Evolutionary conservation across 306 rosid genomes (phyloP), one percentile per base, ranked within the genome.

Genomic region (Quercus dentata): DNA sequence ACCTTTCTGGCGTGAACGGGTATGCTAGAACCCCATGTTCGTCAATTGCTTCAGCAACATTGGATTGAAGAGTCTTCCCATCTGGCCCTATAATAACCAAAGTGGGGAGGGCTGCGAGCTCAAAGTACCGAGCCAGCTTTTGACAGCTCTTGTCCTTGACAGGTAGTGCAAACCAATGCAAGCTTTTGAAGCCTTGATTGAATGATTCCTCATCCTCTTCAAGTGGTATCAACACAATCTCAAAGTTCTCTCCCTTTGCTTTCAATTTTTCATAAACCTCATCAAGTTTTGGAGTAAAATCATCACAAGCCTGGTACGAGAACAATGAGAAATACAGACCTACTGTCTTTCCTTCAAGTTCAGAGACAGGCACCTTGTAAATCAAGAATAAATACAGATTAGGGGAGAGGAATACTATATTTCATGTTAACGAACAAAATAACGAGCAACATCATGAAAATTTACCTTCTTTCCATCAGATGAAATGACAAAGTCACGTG

Each of bases 121-220:
- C 91, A 73, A 93, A 88, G 83, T 88, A 87, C 20, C 76, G 76
- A 79, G 28, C 59, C 67, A 93, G 70, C 55, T 88, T 91, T 74
- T 12, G 52, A 20, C 76, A 73, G 28, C 6, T 62, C 81, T 88
- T 85, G 82, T 93, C 97, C 78, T 88, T 82, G 33, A 76, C 2
- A 38, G 97, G 97, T 84, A 93, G 77, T 27, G 97, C 78, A 65
- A 88, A 51, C 90, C 97, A 93, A 64, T 91, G 94, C 80, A 85
- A 20, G 27, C 67, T 76, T 79, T 83, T 58, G 4, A 89, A 72
- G 15, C 58, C 77, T 80, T 81, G 15, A 69, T 82, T 67, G 78
- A 89, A 91, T 11, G 83, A 59, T 52, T 83, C 90, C 75, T 86
- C 97, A 1, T 86, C 83, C 1, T 78, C 86, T 64, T 89, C 91